Evolutionary conservation across 2,329 filamentous ascomycete species (phyloP).

Genomic region (Ophiostoma australiae): DNA sequence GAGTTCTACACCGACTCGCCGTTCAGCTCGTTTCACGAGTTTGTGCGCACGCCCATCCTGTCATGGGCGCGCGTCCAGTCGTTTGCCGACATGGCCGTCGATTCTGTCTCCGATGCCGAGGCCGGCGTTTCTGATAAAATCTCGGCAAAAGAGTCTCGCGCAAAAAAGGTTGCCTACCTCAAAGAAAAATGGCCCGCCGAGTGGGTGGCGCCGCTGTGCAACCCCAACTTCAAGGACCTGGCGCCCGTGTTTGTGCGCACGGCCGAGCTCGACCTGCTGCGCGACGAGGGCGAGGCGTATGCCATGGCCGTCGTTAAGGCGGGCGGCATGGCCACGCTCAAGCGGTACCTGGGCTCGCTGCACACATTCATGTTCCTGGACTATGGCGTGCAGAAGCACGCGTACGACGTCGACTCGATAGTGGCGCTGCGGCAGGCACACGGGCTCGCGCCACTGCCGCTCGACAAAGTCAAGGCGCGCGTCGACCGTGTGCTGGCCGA

Average conservation of each 20-base stretch:
- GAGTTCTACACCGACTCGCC: conserved; percentile 36
- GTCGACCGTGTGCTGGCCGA: conserved; percentile 18
- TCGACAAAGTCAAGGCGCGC: conserved; percentile 13
- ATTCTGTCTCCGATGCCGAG: conserved; percentile 43
- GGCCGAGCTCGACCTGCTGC: conserved; percentile 24
- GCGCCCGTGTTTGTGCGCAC: conserved; percentile 33
- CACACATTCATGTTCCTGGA: conserved; percentile 25
- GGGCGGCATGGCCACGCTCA: conserved; percentile 22
- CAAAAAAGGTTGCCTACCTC: conserved; percentile 5
- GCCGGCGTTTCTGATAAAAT: conserved; percentile 29
- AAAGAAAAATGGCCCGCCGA: not conserved
- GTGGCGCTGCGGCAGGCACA: conserved; percentile 24
- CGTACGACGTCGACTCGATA: conserved; percentile 23
- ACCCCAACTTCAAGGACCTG: conserved; percentile 39
- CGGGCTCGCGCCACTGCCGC: conserved; percentile 18
- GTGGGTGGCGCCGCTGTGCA: conserved; percentile 38
- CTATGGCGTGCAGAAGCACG: conserved; percentile 19
- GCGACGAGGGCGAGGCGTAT: conserved; percentile 28
- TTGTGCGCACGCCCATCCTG: conserved; percentile 38
- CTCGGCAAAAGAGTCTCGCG: not conserved
- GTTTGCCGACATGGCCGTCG: conserved; percentile 37
- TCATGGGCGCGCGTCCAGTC: conserved; percentile 36
- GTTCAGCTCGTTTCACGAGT: conserved; percentile 22
- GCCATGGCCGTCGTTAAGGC: conserved; percentile 19
- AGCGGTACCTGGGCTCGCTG: conserved; percentile 23